These are phyloP conservation scores for Babesia bovis DNA, from an alignment of 169 alveolate genomes.

Conservation along the genomic window DNA sequence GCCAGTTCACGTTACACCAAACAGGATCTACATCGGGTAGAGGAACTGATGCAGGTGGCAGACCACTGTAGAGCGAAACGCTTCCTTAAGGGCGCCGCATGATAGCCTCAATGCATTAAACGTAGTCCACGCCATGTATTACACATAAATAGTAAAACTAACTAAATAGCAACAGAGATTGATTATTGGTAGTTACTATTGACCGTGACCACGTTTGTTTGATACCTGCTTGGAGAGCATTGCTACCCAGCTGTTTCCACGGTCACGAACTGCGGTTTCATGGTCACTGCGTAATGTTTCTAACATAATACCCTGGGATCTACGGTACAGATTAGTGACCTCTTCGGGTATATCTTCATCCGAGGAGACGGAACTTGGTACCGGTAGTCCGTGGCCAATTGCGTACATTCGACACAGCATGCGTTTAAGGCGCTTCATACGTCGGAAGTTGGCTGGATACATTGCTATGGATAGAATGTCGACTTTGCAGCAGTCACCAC, in stretches of 20 bases:
- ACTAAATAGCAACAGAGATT: too few species aligned
- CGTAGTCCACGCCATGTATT: neutral
- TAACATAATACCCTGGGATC: neutral
- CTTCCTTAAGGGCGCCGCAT: too few species aligned
- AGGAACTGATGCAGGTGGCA: constrained; percentile 28
- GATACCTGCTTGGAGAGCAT: constrained; percentile 15
- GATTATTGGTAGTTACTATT: neutral
- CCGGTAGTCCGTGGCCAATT: neutral
- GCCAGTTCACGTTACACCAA: constrained; percentile 3
- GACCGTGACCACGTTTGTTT: neutral
- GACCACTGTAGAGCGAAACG: constrained; percentile 47
- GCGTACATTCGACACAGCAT: neutral
- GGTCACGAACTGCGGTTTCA: constrained; percentile 4
- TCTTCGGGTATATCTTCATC: neutral
- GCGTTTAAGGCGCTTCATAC: neutral
- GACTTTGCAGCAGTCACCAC: constrained; percentile 4
- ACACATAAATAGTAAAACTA: too few species aligned
- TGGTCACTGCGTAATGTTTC: neutral
- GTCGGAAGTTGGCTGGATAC: neutral
- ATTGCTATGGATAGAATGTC: constrained; percentile 7
- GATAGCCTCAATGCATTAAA: neutral
- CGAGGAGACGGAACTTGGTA: neutral
- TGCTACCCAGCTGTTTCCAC: constrained; percentile 10
- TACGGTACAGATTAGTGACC: neutral
- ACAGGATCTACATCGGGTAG: constrained; percentile 24